Evolutionary conservation across 257 asterid genomes (phyloP).

Genomic region (Misopates orontium): DNA sequence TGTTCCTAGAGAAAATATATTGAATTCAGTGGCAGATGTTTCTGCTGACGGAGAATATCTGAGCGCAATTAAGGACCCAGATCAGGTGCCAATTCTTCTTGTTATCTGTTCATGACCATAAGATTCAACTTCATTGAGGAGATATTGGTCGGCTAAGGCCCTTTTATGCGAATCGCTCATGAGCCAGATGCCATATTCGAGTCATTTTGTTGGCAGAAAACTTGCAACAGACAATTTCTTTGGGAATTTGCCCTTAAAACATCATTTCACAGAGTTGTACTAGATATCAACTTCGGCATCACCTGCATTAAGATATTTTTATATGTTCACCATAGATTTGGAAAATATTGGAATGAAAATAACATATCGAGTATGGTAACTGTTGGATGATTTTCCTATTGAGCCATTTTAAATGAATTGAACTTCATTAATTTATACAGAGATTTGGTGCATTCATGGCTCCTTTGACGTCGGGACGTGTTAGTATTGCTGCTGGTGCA

Average conservation of each 20-base stretch:
- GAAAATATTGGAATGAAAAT: too few species aligned
- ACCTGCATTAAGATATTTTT: background rate
- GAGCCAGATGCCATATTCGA: too few species aligned
- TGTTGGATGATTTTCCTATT: too few species aligned
- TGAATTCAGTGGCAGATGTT: slow-evolving; percentile 95
- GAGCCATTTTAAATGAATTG: slow-evolving; percentile 12
- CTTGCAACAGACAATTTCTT: too few species aligned
- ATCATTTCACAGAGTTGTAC: too few species aligned
- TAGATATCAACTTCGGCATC: background rate
- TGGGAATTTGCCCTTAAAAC: too few species aligned
- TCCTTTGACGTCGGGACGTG: slow-evolving; percentile 97
- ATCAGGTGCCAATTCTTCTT: slow-evolving; percentile 52
- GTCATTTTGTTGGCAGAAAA: too few species aligned
- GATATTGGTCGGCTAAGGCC: too few species aligned
- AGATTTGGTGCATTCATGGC: slow-evolving; percentile 97
- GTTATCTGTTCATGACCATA: background rate
- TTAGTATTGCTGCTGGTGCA: slow-evolving; percentile 73
- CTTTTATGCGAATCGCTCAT: too few species aligned
- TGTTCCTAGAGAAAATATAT: slow-evolving; percentile 80
- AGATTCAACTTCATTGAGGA: too few species aligned
- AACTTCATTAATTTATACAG: slow-evolving; percentile 43
- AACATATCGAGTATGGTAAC: too few species aligned
- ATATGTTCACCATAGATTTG: background rate
- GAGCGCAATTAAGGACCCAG: slow-evolving; percentile 84
- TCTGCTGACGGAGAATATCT: slow-evolving; percentile 77